Base-by-base conservation (phyloP, 345 rosid genomes). In the Clausena lansium region DNA sequence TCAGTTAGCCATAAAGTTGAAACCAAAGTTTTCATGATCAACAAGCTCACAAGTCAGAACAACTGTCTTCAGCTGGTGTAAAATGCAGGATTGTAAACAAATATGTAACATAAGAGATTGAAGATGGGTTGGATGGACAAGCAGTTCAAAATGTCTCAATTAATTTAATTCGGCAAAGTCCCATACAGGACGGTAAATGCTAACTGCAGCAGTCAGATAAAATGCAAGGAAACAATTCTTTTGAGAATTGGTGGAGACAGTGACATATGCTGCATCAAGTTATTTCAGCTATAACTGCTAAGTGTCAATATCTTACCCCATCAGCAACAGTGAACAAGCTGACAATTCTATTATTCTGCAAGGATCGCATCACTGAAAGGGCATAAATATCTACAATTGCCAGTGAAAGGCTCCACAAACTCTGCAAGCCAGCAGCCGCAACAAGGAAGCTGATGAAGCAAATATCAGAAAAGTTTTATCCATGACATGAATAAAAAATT, bases 361-460 rank as follows among this genome's bases (percentile, higher is more conserved):
- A 78, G 32, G 91, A 89, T 68, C 94, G 93, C 84, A 79, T 88
- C 89, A 91, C 96, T 83, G 86, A 50, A 79, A 91, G 76, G 58
- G 96, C 93, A 82, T 90, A 91, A 6, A 90, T 66, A 80, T 90
- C 93, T 52, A 83, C 78, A 61, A 86, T 73, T 25, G 92, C 93
- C 50, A 91, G 81, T 11, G 81, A 83, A 64, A 91, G 82, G 83
- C 96, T 91, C 96, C 96, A 91, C 77, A 88, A 68, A 75, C 86
- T 86, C 84, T 91, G 96, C 85, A 91, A 86, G 74, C 91, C 92
- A 77, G 96, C 73, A 77, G 94, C 94, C 9, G 91, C 94, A 78
- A 92, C 97, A 70, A 90, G 94, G 81, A 87, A 89, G 87, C 97
- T 92, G 94, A 80, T 73, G 75, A 60, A 76, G 79, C 79, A 85